A percentile compares a stretch with the other conserved stretches of the same genome.
Evolutionary conservation across 106 monocot species (phyloP).

Genomic region (Dendrobium chrysotoxum): DNA sequence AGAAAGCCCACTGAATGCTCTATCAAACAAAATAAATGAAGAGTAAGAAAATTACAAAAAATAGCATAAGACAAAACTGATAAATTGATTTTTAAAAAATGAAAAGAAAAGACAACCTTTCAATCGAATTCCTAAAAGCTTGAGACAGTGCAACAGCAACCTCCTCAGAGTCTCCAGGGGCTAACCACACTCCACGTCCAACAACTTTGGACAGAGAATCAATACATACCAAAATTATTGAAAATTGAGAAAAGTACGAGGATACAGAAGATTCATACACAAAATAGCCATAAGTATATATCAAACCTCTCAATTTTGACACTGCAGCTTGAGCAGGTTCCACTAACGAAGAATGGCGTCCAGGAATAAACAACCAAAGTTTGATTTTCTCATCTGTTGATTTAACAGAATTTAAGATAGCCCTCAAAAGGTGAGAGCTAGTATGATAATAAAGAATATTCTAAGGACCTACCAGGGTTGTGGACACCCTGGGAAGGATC

Average conservation of each 20-base stretch:
- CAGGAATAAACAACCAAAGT: conserved; percentile 97
- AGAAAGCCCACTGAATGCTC: conserved; percentile 65
- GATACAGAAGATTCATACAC: not conserved
- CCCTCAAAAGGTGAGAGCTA: not conserved
- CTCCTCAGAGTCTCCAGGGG: conserved; percentile 96
- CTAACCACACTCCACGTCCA: conserved; percentile 75
- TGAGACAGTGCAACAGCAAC: conserved; percentile 83
- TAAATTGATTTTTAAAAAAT: not conserved
- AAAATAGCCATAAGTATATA: not conserved
- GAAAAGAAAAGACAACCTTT: conserved; percentile 49
- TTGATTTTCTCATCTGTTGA: conserved; percentile 96
- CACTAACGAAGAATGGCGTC: conserved; percentile 61
- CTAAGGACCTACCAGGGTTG: conserved; percentile 69
- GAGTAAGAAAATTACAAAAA: not conserved
- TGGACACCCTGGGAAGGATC: conserved; percentile 96
- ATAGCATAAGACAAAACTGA: not conserved
- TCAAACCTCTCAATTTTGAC: conserved; percentile 69
- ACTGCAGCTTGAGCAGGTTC: conserved; percentile 70
- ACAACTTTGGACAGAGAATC: conserved; percentile 29
- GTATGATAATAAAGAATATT: not conserved
- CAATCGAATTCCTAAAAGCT: conserved; percentile 76
- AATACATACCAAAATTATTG: not conserved
- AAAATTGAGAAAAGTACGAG: not conserved
- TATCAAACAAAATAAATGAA: conserved; percentile 22
- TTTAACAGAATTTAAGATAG: not conserved